Conservation (phyloP, 106 monocot species). For the Dendrobium officinale region DNA sequence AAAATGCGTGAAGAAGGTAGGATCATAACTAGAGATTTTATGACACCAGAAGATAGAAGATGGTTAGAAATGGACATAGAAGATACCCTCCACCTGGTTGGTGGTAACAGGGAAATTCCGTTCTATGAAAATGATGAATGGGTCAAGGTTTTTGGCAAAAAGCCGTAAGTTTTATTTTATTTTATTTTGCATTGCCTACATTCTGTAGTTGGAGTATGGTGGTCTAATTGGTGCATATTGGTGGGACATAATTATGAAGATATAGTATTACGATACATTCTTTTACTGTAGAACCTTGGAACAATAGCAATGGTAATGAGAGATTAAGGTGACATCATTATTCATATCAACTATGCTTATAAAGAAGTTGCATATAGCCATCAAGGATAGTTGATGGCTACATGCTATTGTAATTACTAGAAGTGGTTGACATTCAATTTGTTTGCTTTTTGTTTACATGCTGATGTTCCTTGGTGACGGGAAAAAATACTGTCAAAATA, state of each 20-base stretch:
- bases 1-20: constrained; percentile 76
- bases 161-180: constrained; percentile 55
- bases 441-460: background rate
- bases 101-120: constrained; percentile 41
- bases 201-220: background rate
- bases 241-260: background rate
- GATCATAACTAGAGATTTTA: constrained; percentile 66
- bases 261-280: background rate
- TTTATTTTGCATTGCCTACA: background rate
- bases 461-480: too few relatives aligned
- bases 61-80: constrained; percentile 91
- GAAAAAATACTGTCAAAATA: too few relatives aligned
- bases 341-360: background rate
- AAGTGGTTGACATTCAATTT: background rate
- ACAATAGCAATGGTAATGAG: background rate
- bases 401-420: background rate
- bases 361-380: too few relatives aligned
- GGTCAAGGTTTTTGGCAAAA: constrained; percentile 51
- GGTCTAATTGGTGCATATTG: background rate
- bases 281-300: background rate
- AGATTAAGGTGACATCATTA: background rate
- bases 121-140: constrained; percentile 83
- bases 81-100: constrained; percentile 44
- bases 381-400: background rate
- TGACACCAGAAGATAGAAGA: constrained; percentile 55